These are phyloP conservation scores for Trypethelium eluteriae DNA, from an alignment of 495 filamentous ascomycete genomes.

Conservation along the genomic window DNA sequence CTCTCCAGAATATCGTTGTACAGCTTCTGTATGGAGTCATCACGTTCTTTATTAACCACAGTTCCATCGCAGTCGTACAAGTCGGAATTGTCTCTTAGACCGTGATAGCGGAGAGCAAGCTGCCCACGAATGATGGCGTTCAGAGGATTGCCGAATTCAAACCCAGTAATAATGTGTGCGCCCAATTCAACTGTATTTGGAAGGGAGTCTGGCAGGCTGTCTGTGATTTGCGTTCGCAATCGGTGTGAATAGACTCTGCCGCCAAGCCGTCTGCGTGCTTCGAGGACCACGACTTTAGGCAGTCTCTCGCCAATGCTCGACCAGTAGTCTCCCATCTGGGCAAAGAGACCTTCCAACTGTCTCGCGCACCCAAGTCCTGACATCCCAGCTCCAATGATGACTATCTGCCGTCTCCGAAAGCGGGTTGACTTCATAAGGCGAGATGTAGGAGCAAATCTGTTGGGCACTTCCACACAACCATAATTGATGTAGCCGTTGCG, in stretches of 20 bases:
- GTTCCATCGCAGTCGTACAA: constrained; percentile 85
- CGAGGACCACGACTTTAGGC: constrained; percentile 73
- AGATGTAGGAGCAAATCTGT: constrained; percentile 29
- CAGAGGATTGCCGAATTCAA: constrained; percentile 88
- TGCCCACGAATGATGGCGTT: constrained; percentile 86
- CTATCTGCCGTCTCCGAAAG: constrained; percentile 56
- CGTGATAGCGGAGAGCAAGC: constrained; percentile 77
- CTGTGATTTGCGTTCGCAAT: constrained; percentile 52
- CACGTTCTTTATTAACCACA: constrained; percentile 68
- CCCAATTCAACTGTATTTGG: constrained; percentile 89
- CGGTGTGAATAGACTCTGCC: constrained; percentile 90
- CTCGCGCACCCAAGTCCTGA: constrained; percentile 85
- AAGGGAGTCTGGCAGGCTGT: constrained; percentile 42
- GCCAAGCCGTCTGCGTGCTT: constrained; percentile 82
- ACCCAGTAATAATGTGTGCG: constrained; percentile 95
- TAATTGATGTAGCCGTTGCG: constrained; percentile 95
- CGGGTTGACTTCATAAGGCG: constrained; percentile 37
- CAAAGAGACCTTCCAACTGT: constrained; percentile 76
- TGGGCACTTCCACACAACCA: constrained; percentile 70
- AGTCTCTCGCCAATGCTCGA: constrained; percentile 51
- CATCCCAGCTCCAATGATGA: constrained; percentile 91
- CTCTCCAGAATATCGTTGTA: constrained; percentile 92
- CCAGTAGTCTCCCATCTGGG: constrained; percentile 63
- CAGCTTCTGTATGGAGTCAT: constrained; percentile 75
- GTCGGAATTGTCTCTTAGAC: constrained; percentile 74